Base-by-base conservation (phyloP, 2,329 filamentous ascomycete species). In the Botrytis paeoniae region DNA sequence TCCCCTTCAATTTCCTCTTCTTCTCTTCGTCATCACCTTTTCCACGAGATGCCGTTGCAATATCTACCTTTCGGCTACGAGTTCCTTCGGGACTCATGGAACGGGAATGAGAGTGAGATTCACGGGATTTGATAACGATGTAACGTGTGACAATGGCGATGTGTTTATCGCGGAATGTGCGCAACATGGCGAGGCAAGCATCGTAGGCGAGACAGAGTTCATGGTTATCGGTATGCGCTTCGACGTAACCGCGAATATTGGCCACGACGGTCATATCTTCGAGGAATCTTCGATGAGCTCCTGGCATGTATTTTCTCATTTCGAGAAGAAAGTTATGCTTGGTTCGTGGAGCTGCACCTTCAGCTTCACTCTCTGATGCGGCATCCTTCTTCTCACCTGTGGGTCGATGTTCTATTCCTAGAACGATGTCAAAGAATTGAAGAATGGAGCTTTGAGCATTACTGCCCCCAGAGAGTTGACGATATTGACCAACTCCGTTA, bases 231-330 rank as follows among this genome's bases (percentile, higher is more conserved):
- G 81, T 84, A 80, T 87, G 88, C 77, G 77, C 81, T 76, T 92
- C 88, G 68, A 98, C 95, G 78, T 92, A 98, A 29, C 91, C 86
- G 43, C 94, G 92, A 77, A 99, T 94, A 80, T 98, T 98, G 77
- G 95, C 91, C 6, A 98, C 90, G 25, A 85, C 85, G 68, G 89
- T 86, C 20, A 98, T 91, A 75, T 97, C 92, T 76, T 92, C 88
- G 5, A 99, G 86, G 83, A 99, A 99, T 59, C 93, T 91, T 5
- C 94, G 92, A 80, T 99, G 96, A 0, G 92, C 89, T 0, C 94
- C 95, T 0, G 96, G 96, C 96, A 99, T 99, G 83, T 99, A 99
- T 63, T 89, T 89, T 73, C 95, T 92, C 96, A 99, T 99, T 77
- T 99, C 96, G 80, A 93, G 90, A 80, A 99, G 95, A 84, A 99